phyloP scores from a whole-genome alignment of 1,284 basidiomycete genomes.

The Trametes polyzona region DNA sequence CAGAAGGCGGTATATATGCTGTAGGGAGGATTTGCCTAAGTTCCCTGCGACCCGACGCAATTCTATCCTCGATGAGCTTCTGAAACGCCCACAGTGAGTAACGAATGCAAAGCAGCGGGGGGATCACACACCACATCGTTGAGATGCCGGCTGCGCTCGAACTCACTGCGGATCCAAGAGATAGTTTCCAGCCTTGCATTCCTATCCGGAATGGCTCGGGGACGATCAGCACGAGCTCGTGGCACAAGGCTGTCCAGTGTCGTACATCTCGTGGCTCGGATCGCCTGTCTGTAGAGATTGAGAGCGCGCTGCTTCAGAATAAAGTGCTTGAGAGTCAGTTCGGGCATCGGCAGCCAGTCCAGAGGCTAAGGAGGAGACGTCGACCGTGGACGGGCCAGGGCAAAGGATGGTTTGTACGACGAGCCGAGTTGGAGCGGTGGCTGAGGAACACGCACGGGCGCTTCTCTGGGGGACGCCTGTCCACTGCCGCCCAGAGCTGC shows the following conservation, averaged over 20 bases:
- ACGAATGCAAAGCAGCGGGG: not conserved
- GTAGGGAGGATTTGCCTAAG: slow-evolving; percentile 51
- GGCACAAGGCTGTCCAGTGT: not conserved
- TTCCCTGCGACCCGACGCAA: slow-evolving; percentile 57
- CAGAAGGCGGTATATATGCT: not conserved
- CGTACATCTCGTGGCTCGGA: slow-evolving; percentile 70
- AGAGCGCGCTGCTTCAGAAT: slow-evolving; percentile 66
- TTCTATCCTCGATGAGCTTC: slow-evolving; percentile 36
- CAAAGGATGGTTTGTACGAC: not conserved
- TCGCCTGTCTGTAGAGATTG: slow-evolving; percentile 62
- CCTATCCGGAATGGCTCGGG: slow-evolving; percentile 65
- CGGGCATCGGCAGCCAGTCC: slow-evolving; percentile 21
- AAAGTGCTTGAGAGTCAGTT: slow-evolving; percentile 67
- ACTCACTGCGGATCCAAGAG: slow-evolving; percentile 71
- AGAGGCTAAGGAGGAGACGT: not conserved
- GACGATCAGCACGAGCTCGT: too few relatives aligned
- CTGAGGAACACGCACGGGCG: slow-evolving; percentile 5
- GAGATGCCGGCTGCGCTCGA: slow-evolving; percentile 64
- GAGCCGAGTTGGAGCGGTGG: not conserved
- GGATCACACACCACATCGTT: slow-evolving; percentile 54
- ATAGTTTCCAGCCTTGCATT: slow-evolving; percentile 65
- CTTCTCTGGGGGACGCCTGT: slow-evolving; percentile 13
- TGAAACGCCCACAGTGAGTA: slow-evolving; percentile 11
- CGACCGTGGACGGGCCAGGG: not conserved
- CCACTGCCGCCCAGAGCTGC: slow-evolving; percentile 14